Evolutionary conservation across 768 basidiomycete genomes (phyloP).

Genomic region (Tulasnella sp.): DNA sequence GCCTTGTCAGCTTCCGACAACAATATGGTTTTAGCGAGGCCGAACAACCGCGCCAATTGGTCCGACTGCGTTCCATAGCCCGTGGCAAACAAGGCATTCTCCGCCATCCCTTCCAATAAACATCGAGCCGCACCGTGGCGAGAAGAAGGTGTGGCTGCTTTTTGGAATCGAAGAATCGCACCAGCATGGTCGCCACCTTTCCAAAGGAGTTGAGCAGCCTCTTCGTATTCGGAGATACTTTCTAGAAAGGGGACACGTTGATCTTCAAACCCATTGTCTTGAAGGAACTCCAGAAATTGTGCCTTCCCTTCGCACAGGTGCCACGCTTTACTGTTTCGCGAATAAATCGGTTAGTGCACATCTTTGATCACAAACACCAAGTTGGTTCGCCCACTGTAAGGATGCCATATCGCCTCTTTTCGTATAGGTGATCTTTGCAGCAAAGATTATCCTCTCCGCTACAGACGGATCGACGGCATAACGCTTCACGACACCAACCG

Average conservation of each 20-base stretch:
- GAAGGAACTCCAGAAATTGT: slow-evolving; percentile 54
- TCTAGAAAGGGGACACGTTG: slow-evolving; percentile 47
- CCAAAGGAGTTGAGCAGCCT: slow-evolving; percentile 56
- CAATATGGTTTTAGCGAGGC: too few species aligned
- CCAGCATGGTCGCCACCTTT: slow-evolving; percentile 38
- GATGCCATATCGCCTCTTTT: slow-evolving; percentile 41
- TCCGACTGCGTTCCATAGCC: too few species aligned
- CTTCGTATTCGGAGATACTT: slow-evolving; percentile 41
- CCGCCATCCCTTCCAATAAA: not conserved
- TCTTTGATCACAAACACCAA: too few species aligned
- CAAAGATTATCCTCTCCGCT: slow-evolving; percentile 39
- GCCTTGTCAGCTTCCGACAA: too few species aligned
- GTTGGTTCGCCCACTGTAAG: slow-evolving; percentile 7
- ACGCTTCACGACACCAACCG: not conserved
- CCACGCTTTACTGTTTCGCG: slow-evolving; percentile 49
- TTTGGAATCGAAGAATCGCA: not conserved
- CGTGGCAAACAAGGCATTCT: too few species aligned
- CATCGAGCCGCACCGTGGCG: not conserved
- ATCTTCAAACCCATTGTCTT: slow-evolving; percentile 50
- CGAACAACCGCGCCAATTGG: too few species aligned
- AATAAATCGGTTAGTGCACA: not conserved
- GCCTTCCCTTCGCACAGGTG: slow-evolving; percentile 50
- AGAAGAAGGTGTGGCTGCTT: not conserved
- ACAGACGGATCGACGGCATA: slow-evolving; percentile 40
- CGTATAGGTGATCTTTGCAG: slow-evolving; percentile 48